Percentiles rank a stretch among this genome's conserved stretches.
phyloP scores from a whole-genome alignment of 257 asterid species.

The Verbascum thapsus region DNA sequence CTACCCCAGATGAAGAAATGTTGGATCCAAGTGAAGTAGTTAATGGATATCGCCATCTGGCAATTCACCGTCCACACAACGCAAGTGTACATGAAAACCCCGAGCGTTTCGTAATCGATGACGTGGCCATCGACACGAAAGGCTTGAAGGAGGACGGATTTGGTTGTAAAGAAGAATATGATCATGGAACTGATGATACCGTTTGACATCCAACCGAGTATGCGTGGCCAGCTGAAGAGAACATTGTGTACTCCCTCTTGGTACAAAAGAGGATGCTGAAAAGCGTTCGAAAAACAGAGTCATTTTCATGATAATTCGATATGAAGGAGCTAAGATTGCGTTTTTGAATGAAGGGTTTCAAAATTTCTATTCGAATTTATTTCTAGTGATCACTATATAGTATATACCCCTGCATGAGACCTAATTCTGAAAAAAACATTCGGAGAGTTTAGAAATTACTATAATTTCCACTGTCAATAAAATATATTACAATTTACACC shows the following conservation, averaged over 20 bases:
- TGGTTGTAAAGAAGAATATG: constrained; percentile 75
- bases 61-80: constrained; percentile 94
- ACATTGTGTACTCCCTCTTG: constrained; percentile 72
- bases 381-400: too few species aligned
- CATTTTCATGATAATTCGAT: not conserved
- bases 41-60: constrained; percentile 89
- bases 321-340: not conserved
- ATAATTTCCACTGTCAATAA: too few species aligned
- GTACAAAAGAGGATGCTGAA: constrained; percentile 75
- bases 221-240: constrained; percentile 87
- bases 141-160: constrained; percentile 53
- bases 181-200: constrained; percentile 73
- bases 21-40: constrained; percentile 95
- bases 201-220: constrained; percentile 90
- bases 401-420: too few species aligned
- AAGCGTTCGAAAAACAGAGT: not conserved
- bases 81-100: constrained; percentile 82
- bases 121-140: constrained; percentile 73
- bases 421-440: too few species aligned
- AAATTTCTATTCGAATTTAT: too few species aligned
- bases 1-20: constrained; percentile 97
- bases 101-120: constrained; percentile 68
- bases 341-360: too few species aligned
- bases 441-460: too few species aligned
- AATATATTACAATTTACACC: too few species aligned